phyloP scores from a whole-genome alignment of 2,329 filamentous ascomycete species.

The Microdochium trichocladiopsis region DNA sequence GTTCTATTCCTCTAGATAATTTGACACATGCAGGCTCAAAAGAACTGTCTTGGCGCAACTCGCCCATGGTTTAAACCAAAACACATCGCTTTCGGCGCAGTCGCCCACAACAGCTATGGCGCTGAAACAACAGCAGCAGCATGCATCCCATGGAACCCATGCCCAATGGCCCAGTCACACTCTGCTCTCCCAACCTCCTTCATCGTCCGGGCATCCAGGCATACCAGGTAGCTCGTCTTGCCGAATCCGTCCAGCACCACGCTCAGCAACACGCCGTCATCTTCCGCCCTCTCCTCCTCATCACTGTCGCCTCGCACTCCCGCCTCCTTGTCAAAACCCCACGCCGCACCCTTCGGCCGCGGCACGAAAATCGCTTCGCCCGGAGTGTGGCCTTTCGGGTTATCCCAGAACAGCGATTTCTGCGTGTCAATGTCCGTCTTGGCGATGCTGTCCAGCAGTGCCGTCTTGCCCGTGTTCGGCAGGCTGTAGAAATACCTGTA shows the following conservation, averaged over 20 bases:
- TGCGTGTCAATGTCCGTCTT: slow-evolving; percentile 57
- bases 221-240: slow-evolving; percentile 39
- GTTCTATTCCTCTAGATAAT: too few relatives aligned
- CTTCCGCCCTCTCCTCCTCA: slow-evolving; percentile 38
- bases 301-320: slow-evolving; percentile 1
- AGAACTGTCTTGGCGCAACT: too few relatives aligned
- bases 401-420: slow-evolving; percentile 48
- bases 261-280: slow-evolving; percentile 55
- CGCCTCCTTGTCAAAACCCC: background rate
- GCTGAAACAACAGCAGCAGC: slow-evolving; percentile 6
- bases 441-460: slow-evolving; percentile 53
- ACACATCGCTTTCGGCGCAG: too few relatives aligned
- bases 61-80: too few relatives aligned
- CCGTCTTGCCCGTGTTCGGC: slow-evolving; percentile 48
- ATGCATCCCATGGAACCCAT: slow-evolving; percentile 41
- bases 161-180: slow-evolving; percentile 29
- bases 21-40: too few relatives aligned
- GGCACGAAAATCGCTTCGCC: slow-evolving; percentile 64
- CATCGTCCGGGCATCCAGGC: slow-evolving; percentile 36
- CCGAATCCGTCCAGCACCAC: slow-evolving; percentile 38
- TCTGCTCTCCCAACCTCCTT: slow-evolving; percentile 38
- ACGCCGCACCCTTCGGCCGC: slow-evolving; percentile 27
- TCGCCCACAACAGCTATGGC: too few relatives aligned
- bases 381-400: slow-evolving; percentile 52
- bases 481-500: slow-evolving; percentile 57